Percentiles rank a stretch among this genome's conserved stretches.
Evolutionary conservation across 768 basidiomycete species (phyloP).

Genomic region (Clavulina sp.): DNA sequence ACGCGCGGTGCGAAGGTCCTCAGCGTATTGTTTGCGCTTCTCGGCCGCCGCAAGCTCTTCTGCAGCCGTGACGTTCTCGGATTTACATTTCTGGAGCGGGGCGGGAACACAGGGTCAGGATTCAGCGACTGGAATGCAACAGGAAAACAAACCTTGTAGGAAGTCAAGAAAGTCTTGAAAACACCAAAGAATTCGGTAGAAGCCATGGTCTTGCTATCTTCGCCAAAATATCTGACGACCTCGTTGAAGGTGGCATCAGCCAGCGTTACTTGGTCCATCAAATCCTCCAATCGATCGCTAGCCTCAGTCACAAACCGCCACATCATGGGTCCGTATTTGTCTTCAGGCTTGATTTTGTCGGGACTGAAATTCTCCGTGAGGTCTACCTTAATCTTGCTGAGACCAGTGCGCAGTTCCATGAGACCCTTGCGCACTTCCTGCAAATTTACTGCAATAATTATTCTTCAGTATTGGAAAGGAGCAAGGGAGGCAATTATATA

Average conservation of each 20-base stretch:
- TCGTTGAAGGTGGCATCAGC: constrained; percentile 73
- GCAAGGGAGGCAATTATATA: background rate
- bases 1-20: constrained; percentile 41
- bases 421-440: constrained; percentile 70
- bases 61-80: constrained; percentile 54
- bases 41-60: constrained; percentile 54
- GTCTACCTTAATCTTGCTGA: constrained; percentile 67
- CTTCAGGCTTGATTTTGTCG: constrained; percentile 30
- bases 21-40: constrained; percentile 48
- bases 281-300: constrained; percentile 54
- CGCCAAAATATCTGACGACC: constrained; percentile 81
- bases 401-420: constrained; percentile 49
- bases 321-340: constrained; percentile 82
- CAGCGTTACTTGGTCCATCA: constrained; percentile 71
- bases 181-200: constrained; percentile 90
- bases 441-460: constrained; percentile 46
- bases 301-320: constrained; percentile 74
- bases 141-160: constrained; percentile 49
- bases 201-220: constrained; percentile 73
- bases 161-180: constrained; percentile 93
- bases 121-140: too few relatives aligned
- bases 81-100: constrained; percentile 69
- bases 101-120: background rate
- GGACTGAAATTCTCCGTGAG: constrained; percentile 65
- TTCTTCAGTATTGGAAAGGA: constrained; percentile 8